phyloP scores from a whole-genome alignment of 352 stramenopile species.

The Phytopythium sindhum region DNA sequence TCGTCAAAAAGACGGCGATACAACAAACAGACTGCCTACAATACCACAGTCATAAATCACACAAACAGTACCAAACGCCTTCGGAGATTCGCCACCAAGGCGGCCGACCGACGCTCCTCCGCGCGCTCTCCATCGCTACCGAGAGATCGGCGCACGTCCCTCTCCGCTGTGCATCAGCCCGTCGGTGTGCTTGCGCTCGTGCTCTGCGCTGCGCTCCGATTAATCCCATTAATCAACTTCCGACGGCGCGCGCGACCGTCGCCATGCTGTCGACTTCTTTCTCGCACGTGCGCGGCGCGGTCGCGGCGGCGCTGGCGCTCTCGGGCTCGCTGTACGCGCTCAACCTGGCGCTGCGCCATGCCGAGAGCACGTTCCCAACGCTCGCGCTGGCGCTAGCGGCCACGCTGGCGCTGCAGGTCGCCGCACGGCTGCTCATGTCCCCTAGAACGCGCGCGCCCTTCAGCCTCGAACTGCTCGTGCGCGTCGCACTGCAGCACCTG shows the following conservation, averaged over 20 bases:
- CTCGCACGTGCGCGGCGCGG: neutral
- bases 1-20: too few relatives aligned
- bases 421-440: conserved; percentile 1
- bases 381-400: conserved; percentile 29
- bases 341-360: conserved; percentile 14
- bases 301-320: conserved; percentile 7
- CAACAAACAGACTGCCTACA: too few relatives aligned
- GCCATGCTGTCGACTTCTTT: neutral
- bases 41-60: too few relatives aligned
- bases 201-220: neutral
- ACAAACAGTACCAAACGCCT: neutral
- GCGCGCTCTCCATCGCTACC: too few relatives aligned
- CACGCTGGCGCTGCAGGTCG: conserved; percentile 22
- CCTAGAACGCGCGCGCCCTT: conserved; percentile 4
- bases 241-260: neutral
- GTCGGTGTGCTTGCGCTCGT: too few relatives aligned
- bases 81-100: conserved; percentile 3
- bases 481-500: conserved; percentile 11
- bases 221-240: neutral
- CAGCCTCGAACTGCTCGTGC: conserved; percentile 3
- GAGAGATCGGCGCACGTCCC: neutral
- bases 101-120: neutral
- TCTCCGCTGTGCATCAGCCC: too few relatives aligned
- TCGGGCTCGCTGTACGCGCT: conserved; percentile 13
- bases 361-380: conserved; percentile 23